phyloP scores from a whole-genome alignment of 1,139 yeast genomes.

The Yueomyces sp. region DNA sequence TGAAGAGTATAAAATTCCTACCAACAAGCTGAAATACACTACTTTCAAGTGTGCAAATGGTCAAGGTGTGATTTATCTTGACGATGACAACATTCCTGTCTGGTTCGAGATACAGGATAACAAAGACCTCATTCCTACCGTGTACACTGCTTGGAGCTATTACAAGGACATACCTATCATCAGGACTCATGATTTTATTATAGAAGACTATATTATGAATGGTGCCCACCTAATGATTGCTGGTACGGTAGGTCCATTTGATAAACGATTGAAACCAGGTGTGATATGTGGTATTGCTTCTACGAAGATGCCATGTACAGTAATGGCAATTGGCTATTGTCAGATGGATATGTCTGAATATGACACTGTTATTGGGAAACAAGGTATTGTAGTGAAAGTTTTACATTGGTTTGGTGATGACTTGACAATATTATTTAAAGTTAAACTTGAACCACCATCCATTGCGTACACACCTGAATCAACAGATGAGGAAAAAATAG shows the following conservation, averaged over 20 bases:
- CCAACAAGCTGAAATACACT: slow-evolving; percentile 53
- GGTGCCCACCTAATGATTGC: slow-evolving; percentile 93
- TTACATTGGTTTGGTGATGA: slow-evolving; percentile 45
- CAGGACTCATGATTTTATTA: slow-evolving; percentile 61
- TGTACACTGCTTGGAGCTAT: slow-evolving; percentile 59
- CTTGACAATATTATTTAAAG: slow-evolving; percentile 34
- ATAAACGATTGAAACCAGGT: slow-evolving; percentile 32
- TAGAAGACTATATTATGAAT: slow-evolving; percentile 38
- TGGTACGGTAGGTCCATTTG: slow-evolving; percentile 77
- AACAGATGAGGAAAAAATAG: slow-evolving; percentile 1
- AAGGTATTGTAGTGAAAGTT: slow-evolving; percentile 58
- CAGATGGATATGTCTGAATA: slow-evolving; percentile 36
- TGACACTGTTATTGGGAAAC: slow-evolving; percentile 36
- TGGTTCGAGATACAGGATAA: slow-evolving; percentile 55
- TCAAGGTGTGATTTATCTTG: slow-evolving; percentile 53
- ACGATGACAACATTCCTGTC: slow-evolving; percentile 51
- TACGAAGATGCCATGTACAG: slow-evolving; percentile 45
- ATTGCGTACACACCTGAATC: slow-evolving; percentile 1
- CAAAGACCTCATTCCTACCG: slow-evolving; percentile 49
- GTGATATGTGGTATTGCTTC: slow-evolving; percentile 63
- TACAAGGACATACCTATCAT: slow-evolving; percentile 57
- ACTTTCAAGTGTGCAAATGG: slow-evolving; percentile 44
- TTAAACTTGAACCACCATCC: slow-evolving; percentile 31
- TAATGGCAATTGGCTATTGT: slow-evolving; percentile 67
- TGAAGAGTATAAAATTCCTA: slow-evolving; percentile 41